Percentiles rank a stretch among this genome's conserved stretches.
Conservation (phyloP, 805 yeast genomes). For the Monosporozyma siamensis region DNA sequence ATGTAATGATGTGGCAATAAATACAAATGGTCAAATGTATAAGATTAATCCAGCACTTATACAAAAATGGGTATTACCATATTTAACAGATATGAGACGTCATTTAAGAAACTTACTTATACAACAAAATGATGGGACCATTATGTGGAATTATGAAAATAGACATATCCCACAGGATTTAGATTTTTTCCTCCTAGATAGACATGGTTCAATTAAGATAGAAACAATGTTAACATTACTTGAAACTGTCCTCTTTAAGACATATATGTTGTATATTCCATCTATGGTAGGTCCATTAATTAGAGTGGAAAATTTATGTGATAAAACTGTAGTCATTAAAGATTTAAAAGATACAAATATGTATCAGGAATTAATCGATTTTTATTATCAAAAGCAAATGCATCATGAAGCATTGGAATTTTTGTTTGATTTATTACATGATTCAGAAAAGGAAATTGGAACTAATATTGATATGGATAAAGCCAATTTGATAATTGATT, state of each 20-base stretch:
- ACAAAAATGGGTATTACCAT: constrained; percentile 31
- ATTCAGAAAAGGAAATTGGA: constrained; percentile 6
- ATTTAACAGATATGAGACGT: constrained; percentile 42
- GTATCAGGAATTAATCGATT: constrained; percentile 66
- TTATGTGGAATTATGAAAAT: constrained; percentile 17
- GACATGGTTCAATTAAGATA: constrained; percentile 24
- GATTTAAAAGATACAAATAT: constrained; percentile 40
- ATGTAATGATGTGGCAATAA: constrained; percentile 3
- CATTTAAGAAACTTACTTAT: constrained; percentile 28
- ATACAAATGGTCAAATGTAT: constrained; percentile 1
- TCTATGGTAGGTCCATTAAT: constrained; percentile 75
- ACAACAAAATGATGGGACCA: constrained; percentile 4
- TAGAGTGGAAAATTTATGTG: constrained; percentile 67
- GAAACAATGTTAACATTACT: constrained; percentile 40
- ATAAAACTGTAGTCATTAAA: constrained; percentile 48
- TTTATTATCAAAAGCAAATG: constrained; percentile 50
- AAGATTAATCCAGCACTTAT: constrained; percentile 10
- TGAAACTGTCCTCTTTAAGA: constrained; percentile 70
- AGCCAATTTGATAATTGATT: constrained; percentile 44
- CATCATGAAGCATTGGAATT: constrained; percentile 63
- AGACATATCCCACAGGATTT: constrained; percentile 16
- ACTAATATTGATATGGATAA: constrained; percentile 7
- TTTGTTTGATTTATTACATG: constrained; percentile 25
- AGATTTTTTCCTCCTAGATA: constrained; percentile 25
- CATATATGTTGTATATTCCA: constrained; percentile 62